phyloP scores from a whole-genome alignment of 768 basidiomycete species.

The Boletus subcaerulescens region DNA sequence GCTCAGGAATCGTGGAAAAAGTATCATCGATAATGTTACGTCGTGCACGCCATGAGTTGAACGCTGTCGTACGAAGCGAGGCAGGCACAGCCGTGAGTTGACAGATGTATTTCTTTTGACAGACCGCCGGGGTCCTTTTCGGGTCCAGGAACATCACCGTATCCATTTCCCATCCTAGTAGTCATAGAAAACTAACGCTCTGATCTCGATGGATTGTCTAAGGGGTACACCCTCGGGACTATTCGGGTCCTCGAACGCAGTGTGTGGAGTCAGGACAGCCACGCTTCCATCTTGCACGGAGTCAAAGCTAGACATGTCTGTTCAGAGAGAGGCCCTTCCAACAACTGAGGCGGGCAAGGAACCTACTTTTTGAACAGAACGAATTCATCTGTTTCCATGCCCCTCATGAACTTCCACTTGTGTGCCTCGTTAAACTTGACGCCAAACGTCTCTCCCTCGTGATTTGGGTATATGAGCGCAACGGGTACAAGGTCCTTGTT shows the following conservation, averaged over 20 bases:
- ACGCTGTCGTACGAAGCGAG: too few relatives aligned
- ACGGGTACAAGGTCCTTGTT: constrained; percentile 38
- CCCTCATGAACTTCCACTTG: constrained; percentile 45
- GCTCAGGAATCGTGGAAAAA: too few relatives aligned
- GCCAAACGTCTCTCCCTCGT: constrained; percentile 42
- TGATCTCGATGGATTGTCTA: constrained; percentile 35
- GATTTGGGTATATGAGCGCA: constrained; percentile 39
- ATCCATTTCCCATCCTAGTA: background rate
- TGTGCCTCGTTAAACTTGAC: constrained; percentile 40
- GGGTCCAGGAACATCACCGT: too few relatives aligned
- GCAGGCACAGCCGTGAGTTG: too few relatives aligned
- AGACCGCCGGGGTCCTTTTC: too few relatives aligned
- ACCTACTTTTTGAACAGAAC: constrained; percentile 49
- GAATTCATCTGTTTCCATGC: constrained; percentile 43
- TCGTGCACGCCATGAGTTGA: too few relatives aligned
- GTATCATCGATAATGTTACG: too few relatives aligned
- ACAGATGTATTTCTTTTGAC: too few relatives aligned
- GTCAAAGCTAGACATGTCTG: constrained; percentile 26
- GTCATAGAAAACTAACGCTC: constrained; percentile 37
- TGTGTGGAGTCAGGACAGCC: constrained; percentile 33
- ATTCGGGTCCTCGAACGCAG: constrained; percentile 34
- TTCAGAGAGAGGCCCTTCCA: background rate
- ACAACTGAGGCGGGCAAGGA: background rate
- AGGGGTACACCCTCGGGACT: constrained; percentile 29
- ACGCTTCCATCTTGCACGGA: constrained; percentile 35